These are phyloP conservation scores for Leptosphaerulina australis DNA, from an alignment of 2,329 filamentous ascomycete genomes.

Conservation along the genomic window DNA sequence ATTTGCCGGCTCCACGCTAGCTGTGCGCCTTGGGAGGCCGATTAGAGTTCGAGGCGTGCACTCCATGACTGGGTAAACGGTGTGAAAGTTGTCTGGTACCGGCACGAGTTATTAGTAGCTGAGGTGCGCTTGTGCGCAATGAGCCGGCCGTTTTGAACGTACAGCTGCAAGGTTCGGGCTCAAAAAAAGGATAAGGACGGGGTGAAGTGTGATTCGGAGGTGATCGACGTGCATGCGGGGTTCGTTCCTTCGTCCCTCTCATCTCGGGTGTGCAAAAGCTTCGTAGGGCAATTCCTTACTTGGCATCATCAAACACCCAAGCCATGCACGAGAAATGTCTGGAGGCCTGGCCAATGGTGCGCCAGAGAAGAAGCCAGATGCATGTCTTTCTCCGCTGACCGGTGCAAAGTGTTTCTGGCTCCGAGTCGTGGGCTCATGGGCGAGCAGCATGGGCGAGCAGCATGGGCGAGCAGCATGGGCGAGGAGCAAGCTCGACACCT, in stretches of 20 bases:
- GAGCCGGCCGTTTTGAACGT: slow-evolving; percentile 14
- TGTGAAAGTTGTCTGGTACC: slow-evolving; percentile 4
- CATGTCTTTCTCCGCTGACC: not conserved
- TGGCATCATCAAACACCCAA: slow-evolving; percentile 12
- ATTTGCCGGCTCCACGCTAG: not conserved
- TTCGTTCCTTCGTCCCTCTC: slow-evolving; percentile 7
- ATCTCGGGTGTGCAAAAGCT: slow-evolving; percentile 17
- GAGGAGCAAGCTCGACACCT: slow-evolving; percentile 9
- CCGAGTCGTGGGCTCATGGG: slow-evolving; percentile 2
- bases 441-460: slow-evolving; percentile 15
- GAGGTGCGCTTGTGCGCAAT: slow-evolving; percentile 3
- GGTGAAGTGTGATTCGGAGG: slow-evolving; percentile 9
- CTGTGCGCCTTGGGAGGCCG: not conserved
- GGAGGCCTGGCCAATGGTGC: slow-evolving; percentile 2
- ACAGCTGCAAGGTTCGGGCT: slow-evolving; percentile 16
- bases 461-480: slow-evolving; percentile 10
- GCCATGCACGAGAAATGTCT: not conserved
- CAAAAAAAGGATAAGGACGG: slow-evolving; percentile 1
- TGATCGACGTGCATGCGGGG: slow-evolving; percentile 13
- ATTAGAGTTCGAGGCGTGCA: slow-evolving; percentile 5
- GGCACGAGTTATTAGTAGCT: not conserved
- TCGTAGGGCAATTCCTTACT: slow-evolving; percentile 2
- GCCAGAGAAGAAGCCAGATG: not conserved
- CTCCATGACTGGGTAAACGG: not conserved
- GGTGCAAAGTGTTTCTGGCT: slow-evolving; percentile 1